phyloP scores from a whole-genome alignment of 2,329 filamentous ascomycete genomes.

The Phoma sp. region DNA sequence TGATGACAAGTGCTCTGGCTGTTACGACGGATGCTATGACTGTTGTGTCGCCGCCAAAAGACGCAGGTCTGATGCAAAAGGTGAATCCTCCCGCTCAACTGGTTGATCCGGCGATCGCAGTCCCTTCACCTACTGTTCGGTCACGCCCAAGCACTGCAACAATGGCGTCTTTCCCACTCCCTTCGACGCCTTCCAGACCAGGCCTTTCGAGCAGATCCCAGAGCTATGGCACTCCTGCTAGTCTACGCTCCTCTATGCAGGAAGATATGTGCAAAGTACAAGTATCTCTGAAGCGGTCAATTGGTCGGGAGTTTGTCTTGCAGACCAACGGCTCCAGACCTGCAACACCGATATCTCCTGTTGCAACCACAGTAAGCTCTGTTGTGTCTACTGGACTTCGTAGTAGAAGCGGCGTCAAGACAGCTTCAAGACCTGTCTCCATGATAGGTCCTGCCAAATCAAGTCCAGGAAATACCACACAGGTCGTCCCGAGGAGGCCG shows the following conservation, averaged over 20 bases:
- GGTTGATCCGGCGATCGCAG: neutral
- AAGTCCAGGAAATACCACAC: neutral
- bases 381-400: neutral
- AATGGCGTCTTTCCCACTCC: neutral
- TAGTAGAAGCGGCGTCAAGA: neutral
- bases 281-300: conserved; percentile 18
- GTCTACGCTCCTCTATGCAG: conserved; percentile 14
- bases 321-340: neutral
- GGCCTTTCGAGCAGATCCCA: neutral
- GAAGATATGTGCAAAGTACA: conserved; percentile 18
- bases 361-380: neutral
- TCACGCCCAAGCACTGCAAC: neutral
- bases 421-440: neutral
- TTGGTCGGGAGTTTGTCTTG: conserved; percentile 6
- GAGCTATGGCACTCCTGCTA: conserved; percentile 7
- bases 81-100: neutral
- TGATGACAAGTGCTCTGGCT: neutral
- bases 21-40: neutral
- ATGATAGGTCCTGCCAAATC: neutral
- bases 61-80: neutral
- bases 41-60: too few relatives aligned
- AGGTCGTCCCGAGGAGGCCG: neutral
- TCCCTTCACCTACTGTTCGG: neutral
- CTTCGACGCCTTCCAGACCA: conserved; percentile 2
- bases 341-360: conserved; percentile 1